A percentile compares a stretch with the other conserved stretches of the same genome.
These are phyloP conservation scores for Debaryomyces nepalensis DNA, from an alignment of 1,139 yeast species.

Conservation along the genomic window DNA sequence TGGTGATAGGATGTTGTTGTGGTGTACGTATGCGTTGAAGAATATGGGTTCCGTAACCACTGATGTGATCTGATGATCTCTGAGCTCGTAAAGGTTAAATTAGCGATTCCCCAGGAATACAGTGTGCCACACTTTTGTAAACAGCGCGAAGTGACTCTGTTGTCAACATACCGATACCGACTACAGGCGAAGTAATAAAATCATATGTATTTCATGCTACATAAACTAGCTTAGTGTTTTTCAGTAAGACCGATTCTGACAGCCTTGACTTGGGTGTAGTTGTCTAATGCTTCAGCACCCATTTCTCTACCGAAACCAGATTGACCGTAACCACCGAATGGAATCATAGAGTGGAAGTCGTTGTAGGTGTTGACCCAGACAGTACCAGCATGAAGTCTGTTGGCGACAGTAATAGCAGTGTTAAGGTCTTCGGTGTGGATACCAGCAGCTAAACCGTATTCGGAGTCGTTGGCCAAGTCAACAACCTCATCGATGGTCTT, in stretches of 20 bases:
- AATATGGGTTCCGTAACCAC: too few relatives aligned
- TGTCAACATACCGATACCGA: too few relatives aligned
- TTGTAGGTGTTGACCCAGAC: slow-evolving; percentile 87
- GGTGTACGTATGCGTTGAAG: background rate
- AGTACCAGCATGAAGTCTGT: slow-evolving; percentile 76
- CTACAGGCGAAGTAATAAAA: background rate
- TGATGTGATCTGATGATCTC: too few relatives aligned
- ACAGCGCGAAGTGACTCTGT: too few relatives aligned
- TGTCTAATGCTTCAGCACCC: slow-evolving; percentile 83
- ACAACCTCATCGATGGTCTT: slow-evolving; percentile 72
- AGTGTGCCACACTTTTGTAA: too few relatives aligned
- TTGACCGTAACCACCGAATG: slow-evolving; percentile 86
- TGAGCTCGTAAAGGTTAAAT: too few relatives aligned
- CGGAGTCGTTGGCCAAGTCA: slow-evolving; percentile 69
- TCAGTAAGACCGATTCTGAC: slow-evolving; percentile 53
- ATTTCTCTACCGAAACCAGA: slow-evolving; percentile 93
- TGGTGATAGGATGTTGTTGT: background rate
- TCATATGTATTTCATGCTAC: background rate
- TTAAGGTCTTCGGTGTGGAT: slow-evolving; percentile 73
- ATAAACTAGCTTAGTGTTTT: slow-evolving; percentile 8
- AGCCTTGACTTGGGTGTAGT: slow-evolving; percentile 82
- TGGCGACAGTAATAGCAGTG: slow-evolving; percentile 69
- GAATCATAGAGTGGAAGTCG: slow-evolving; percentile 79
- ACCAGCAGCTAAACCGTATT: slow-evolving; percentile 85
- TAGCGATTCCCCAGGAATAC: too few relatives aligned